Evolutionary conservation across 192 early-diverging fungal species (phyloP).

Genomic region (Backusella australiensis): DNA sequence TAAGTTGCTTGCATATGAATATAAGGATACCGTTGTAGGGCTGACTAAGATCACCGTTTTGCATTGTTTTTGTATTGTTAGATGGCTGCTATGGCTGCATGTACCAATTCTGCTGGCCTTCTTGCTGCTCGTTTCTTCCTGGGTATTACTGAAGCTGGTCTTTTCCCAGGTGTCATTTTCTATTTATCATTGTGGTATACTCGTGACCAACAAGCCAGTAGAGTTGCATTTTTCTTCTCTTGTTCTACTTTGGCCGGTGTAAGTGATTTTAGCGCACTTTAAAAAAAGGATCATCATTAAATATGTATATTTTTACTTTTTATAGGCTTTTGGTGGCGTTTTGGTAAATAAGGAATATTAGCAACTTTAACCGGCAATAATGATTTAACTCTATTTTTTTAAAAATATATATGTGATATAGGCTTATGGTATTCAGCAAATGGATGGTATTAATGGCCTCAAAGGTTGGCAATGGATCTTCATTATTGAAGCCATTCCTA

Average conservation of each 20-base stretch:
- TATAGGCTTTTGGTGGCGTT: constrained; percentile 57
- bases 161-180: constrained; percentile 58
- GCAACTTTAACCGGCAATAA: not conserved
- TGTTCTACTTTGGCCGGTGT: constrained; percentile 52
- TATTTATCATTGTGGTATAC: constrained; percentile 52
- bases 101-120: constrained; percentile 37
- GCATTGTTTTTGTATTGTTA: not conserved
- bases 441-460: constrained; percentile 51
- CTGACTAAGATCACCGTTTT: not conserved
- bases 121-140: constrained; percentile 58
- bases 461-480: constrained; percentile 77
- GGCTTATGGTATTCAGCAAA: constrained; percentile 60
- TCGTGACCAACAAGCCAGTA: constrained; percentile 47
- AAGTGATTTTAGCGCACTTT: constrained; percentile 38
- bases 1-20: not conserved
- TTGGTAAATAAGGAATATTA: constrained; percentile 22
- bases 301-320: not conserved
- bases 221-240: constrained; percentile 54
- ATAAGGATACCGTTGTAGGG: not conserved
- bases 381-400: not conserved
- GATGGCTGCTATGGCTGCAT: constrained; percentile 54
- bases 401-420: not conserved
- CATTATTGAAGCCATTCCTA: constrained; percentile 67
- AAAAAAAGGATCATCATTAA: constrained; percentile 28
- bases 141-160: constrained; percentile 56